Evolutionary conservation across 768 basidiomycete genomes (phyloP).

Genomic region (Termitomyces sp.): DNA sequence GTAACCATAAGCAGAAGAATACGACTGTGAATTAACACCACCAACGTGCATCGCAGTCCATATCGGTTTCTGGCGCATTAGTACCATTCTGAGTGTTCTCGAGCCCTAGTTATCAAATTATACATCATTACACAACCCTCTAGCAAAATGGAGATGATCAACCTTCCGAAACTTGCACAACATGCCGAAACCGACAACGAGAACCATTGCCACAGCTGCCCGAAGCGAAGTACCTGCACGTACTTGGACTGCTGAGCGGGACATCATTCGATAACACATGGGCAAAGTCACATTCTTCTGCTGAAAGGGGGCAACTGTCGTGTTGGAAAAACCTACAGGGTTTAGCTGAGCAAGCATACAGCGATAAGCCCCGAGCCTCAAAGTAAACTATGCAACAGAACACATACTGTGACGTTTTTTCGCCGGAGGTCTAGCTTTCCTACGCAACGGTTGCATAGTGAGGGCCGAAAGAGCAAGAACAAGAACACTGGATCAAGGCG

Average conservation of each 20-base stretch:
- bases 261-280: slow-evolving; percentile 30
- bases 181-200: slow-evolving; percentile 34
- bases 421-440: slow-evolving; percentile 22
- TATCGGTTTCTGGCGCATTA: neutral
- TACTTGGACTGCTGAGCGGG: slow-evolving; percentile 15
- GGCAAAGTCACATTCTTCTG: slow-evolving; percentile 43
- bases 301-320: slow-evolving; percentile 36
- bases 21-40: neutral
- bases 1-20: neutral
- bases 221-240: slow-evolving; percentile 30
- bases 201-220: slow-evolving; percentile 33
- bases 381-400: neutral
- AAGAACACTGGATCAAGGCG: neutral
- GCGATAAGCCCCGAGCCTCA: slow-evolving; percentile 10
- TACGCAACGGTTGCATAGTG: slow-evolving; percentile 20
- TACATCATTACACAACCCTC: neutral
- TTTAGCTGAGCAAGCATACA: slow-evolving; percentile 30
- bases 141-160: neutral
- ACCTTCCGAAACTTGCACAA: slow-evolving; percentile 13
- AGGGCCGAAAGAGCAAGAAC: slow-evolving; percentile 1
- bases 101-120: neutral
- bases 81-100: slow-evolving; percentile 1
- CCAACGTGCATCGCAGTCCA: neutral
- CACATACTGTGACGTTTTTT: slow-evolving; percentile 38
- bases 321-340: slow-evolving; percentile 45